phyloP scores from a whole-genome alignment of 2,329 filamentous ascomycete species.

The Tolypocladium album region DNA sequence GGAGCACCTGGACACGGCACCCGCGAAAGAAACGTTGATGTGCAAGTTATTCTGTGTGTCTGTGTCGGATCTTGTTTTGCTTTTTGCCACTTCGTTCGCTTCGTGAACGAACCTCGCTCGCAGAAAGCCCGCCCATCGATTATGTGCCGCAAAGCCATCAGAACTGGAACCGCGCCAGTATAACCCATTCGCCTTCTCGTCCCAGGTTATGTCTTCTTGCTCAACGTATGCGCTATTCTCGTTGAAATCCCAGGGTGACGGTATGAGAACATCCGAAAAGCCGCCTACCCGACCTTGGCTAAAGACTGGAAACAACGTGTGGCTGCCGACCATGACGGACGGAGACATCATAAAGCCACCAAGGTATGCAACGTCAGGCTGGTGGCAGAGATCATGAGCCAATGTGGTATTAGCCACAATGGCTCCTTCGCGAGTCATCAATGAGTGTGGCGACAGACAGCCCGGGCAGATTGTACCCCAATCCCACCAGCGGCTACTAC shows the following conservation, averaged over 20 bases:
- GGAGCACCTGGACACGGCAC: constrained; percentile 31
- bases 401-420: constrained; percentile 45
- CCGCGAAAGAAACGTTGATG: constrained; percentile 26
- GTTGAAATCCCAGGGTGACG: constrained; percentile 47
- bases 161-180: constrained; percentile 51
- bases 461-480: constrained; percentile 18
- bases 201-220: constrained; percentile 34
- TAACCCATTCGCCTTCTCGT: constrained; percentile 34
- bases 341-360: constrained; percentile 41
- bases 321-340: constrained; percentile 39
- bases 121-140: constrained; percentile 51
- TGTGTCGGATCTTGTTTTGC: background rate
- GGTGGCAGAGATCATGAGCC: constrained; percentile 40
- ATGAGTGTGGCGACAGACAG: constrained; percentile 25
- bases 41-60: constrained; percentile 17
- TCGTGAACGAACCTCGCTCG: constrained; percentile 54
- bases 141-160: constrained; percentile 26
- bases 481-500: constrained; percentile 27
- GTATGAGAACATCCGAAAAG: constrained; percentile 41
- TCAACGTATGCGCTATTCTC: constrained; percentile 42
- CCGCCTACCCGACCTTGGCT: constrained; percentile 42
- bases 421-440: constrained; percentile 15
- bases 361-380: constrained; percentile 35
- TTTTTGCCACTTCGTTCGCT: constrained; percentile 31
- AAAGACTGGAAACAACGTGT: constrained; percentile 42